phyloP scores from a whole-genome alignment of 768 basidiomycete genomes.

The Tulasnella sp. region DNA sequence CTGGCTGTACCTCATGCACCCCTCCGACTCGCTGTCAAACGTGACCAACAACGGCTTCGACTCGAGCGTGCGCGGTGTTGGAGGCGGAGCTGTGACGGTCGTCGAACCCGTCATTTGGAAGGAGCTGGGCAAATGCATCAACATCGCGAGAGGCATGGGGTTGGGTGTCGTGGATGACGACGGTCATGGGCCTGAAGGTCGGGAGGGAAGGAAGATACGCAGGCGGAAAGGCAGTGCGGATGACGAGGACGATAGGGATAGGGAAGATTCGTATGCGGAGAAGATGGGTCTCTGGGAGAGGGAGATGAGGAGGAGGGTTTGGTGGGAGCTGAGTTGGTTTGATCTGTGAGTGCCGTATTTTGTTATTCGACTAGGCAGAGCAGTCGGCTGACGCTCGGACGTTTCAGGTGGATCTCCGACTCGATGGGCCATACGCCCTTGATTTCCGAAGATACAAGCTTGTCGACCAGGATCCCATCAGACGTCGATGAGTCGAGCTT shows the following conservation, averaged over 20 bases:
- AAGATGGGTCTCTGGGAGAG: constrained; percentile 16
- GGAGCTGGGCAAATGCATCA: constrained; percentile 58
- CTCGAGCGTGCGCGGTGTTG: constrained; percentile 24
- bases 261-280: not conserved
- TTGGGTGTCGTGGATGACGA: constrained; percentile 51
- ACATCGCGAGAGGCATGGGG: constrained; percentile 55
- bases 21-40: constrained; percentile 16
- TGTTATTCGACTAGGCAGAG: not conserved
- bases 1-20: constrained; percentile 16
- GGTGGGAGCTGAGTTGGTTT: constrained; percentile 76
- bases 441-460: constrained; percentile 46
- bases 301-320: constrained; percentile 48
- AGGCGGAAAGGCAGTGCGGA: not conserved
- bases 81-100: constrained; percentile 1
- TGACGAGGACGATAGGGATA: not conserved
- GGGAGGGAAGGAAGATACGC: constrained; percentile 35
- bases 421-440: constrained; percentile 54
- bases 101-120: constrained; percentile 23
- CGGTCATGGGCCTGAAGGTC: constrained; percentile 33
- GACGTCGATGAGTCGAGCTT: constrained; percentile 52
- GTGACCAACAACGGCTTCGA: constrained; percentile 26
- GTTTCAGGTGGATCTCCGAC: constrained; percentile 58
- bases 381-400: not conserved
- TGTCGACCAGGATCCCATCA: constrained; percentile 42
- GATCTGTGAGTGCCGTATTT: constrained; percentile 50